Percentiles rank a stretch among this genome's conserved stretches.
Evolutionary conservation across 208 protist species (phyloP).

Genomic region (Crithidia brevicula): DNA sequence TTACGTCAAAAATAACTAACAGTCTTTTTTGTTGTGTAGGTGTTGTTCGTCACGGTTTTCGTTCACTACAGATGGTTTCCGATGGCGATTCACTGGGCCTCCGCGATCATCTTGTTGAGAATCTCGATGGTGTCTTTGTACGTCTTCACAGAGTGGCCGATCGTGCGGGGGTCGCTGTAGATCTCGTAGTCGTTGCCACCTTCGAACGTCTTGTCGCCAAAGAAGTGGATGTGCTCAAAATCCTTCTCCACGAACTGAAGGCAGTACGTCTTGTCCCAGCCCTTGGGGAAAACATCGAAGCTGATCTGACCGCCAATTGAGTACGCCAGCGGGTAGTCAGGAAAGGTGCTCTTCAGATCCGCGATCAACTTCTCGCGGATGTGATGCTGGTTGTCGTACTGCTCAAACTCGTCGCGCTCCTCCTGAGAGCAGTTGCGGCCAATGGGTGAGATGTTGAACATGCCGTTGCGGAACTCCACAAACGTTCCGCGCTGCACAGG

Average conservation of each 20-base stretch:
- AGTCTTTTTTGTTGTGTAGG: not conserved
- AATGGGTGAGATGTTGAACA: constrained; percentile 99
- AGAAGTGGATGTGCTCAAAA: constrained; percentile 99
- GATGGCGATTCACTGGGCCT: constrained; percentile 36
- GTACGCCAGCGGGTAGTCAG: constrained; percentile 94
- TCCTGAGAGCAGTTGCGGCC: constrained; percentile 98
- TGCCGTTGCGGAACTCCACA: constrained; percentile 99
- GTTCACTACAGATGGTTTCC: not conserved
- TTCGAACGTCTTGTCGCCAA: constrained; percentile 98
- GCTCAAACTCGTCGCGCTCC: constrained; percentile 98
- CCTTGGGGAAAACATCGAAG: constrained; percentile 99
- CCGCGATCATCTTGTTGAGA: constrained; percentile 75
- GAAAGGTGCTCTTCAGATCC: constrained; percentile 81
- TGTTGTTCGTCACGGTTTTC: constrained; percentile 1
- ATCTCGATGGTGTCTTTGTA: constrained; percentile 96
- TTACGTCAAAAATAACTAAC: constrained; percentile 13
- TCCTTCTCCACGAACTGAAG: constrained; percentile 95
- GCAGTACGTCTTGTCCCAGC: constrained; percentile 99
- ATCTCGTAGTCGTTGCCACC: constrained; percentile 99
- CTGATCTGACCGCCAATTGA: constrained; percentile 99
- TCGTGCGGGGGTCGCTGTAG: constrained; percentile 86
- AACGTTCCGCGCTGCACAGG: constrained; percentile 99
- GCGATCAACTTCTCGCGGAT: constrained; percentile 95
- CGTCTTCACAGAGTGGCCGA: constrained; percentile 94
- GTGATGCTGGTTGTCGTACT: constrained; percentile 97